These are phyloP conservation scores for Chlorella variabilis DNA, from an alignment of 163 green algal genomes.

Conservation along the genomic window DNA sequence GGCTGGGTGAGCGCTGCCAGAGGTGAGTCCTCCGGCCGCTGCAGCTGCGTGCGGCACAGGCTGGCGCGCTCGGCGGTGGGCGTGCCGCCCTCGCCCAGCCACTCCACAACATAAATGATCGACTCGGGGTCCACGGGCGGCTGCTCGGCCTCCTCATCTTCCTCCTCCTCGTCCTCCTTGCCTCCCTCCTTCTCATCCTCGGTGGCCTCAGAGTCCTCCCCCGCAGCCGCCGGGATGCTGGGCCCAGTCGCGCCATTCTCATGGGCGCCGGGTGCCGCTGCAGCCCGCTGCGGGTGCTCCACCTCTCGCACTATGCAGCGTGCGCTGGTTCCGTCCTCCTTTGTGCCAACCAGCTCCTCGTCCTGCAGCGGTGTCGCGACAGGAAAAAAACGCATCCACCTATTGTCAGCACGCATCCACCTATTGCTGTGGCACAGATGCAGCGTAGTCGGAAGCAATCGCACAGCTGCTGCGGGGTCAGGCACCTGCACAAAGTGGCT, in stretches of 20 bases:
- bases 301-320: conserved; percentile 29
- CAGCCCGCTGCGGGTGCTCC: background rate
- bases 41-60: conserved; percentile 3
- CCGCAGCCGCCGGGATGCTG: background rate
- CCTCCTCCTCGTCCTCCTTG: background rate
- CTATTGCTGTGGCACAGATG: no score
- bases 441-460: no score
- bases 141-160: background rate
- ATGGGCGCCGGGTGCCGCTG: background rate
- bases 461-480: background rate
- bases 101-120: conserved; percentile 43
- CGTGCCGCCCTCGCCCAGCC: conserved; percentile 19
- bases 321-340: background rate
- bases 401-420: no score
- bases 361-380: conserved; percentile 31
- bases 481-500: conserved; percentile 42
- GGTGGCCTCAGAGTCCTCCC: background rate
- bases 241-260: background rate
- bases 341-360: conserved; percentile 25
- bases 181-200: background rate
- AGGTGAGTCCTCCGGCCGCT: conserved; percentile 1
- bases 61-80: background rate
- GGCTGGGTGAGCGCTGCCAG: background rate
- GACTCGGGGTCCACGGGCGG: background rate
- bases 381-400: no score